A percentile compares a stretch with the other conserved stretches of the same genome.
Evolutionary conservation across 2,329 filamentous ascomycete genomes (phyloP).

Genomic region (Didymella segeticola): DNA sequence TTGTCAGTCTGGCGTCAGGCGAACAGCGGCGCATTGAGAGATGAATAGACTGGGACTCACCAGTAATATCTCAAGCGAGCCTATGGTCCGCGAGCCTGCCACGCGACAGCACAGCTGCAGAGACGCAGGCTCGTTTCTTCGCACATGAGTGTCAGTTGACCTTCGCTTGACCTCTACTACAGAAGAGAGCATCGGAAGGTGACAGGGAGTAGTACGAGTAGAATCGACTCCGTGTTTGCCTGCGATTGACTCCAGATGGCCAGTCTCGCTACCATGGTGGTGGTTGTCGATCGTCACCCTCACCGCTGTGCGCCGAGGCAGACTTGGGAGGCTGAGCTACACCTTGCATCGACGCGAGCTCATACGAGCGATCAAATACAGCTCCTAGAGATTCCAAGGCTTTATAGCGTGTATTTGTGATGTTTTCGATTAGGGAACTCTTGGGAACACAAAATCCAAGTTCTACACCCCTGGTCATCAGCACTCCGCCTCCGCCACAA

Average conservation of each 20-base stretch:
- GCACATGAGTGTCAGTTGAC: no score
- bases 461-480: neutral
- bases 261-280: neutral
- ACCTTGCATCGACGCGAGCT: neutral
- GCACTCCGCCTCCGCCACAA: neutral
- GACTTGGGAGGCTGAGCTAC: neutral
- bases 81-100: no score
- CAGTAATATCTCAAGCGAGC: neutral
- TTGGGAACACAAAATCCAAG: neutral
- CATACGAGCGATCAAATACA: neutral
- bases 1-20: slow-evolving; percentile 30
- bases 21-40: slow-evolving; percentile 29
- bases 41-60: slow-evolving; percentile 3
- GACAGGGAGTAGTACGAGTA: neutral
- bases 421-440: neutral
- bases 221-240: neutral
- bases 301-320: neutral
- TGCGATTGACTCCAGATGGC: neutral
- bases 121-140: neutral
- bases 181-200: neutral
- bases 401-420: neutral
- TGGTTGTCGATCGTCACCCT: no score
- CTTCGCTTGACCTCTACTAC: neutral
- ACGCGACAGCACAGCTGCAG: no score
- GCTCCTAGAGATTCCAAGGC: neutral